These are phyloP conservation scores for Luvunga scandens DNA, from an alignment of 345 rosid species.

Conservation along the genomic window DNA sequence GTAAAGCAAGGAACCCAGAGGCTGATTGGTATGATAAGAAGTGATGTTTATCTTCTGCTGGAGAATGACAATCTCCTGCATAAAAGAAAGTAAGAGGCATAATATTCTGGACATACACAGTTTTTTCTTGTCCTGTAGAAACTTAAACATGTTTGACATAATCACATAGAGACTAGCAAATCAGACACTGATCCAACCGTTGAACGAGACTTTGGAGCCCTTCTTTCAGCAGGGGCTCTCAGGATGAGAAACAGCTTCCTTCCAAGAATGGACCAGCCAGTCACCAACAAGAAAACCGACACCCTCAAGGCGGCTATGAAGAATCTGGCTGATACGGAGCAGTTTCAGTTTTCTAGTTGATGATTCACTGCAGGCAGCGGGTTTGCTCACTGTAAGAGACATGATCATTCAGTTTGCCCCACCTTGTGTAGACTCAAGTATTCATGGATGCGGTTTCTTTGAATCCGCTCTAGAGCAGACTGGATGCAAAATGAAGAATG, in stretches of 20 bases:
- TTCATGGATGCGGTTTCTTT: conserved; percentile 40
- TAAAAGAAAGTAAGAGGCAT: conserved; percentile 18
- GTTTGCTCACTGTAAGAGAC: conserved; percentile 29
- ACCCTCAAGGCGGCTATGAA: conserved; percentile 46
- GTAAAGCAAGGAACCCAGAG: conserved; percentile 14
- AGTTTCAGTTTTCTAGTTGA: conserved; percentile 28
- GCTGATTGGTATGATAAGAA: conserved; percentile 29
- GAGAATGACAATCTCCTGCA: conserved; percentile 22
- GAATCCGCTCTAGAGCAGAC: conserved; percentile 37
- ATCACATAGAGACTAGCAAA: conserved; percentile 16
- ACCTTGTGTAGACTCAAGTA: conserved; percentile 29
- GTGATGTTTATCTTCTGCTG: conserved; percentile 33
- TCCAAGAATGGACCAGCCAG: conserved; percentile 39
- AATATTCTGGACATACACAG: not conserved
- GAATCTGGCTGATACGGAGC: conserved; percentile 24
- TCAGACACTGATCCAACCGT: conserved; percentile 15
- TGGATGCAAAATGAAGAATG: conserved; percentile 32
- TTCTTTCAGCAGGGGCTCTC: conserved; percentile 31
- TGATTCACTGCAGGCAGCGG: conserved; percentile 11
- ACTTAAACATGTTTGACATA: not conserved
- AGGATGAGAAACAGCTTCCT: conserved; percentile 21
- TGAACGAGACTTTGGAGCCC: conserved; percentile 24
- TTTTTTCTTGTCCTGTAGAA: not conserved
- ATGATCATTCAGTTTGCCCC: conserved; percentile 41
- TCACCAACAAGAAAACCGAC: conserved; percentile 25